Percentiles rank a stretch among this genome's conserved stretches.
Conservation (phyloP, 2,329 filamentous ascomycete genomes). For the Cladosporium sp. region DNA sequence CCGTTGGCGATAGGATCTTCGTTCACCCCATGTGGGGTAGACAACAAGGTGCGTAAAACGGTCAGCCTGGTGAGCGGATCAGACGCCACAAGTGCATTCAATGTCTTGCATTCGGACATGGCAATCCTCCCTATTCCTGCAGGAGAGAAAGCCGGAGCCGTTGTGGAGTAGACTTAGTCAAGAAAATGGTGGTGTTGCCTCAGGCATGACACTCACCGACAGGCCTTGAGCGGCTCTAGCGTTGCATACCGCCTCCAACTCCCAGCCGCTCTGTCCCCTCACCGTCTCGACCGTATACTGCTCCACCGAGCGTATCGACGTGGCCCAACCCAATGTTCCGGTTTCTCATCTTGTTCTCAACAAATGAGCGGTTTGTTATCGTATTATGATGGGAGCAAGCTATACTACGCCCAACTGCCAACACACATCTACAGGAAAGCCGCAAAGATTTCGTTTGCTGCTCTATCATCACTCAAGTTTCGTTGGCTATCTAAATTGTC, state of each 20-base stretch:
- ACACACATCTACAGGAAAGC: neutral
- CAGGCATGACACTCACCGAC: neutral
- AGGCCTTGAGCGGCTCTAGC: neutral
- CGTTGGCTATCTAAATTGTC: neutral
- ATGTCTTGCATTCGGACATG: slow-evolving; percentile 6
- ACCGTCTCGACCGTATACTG: neutral
- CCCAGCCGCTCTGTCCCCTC: neutral
- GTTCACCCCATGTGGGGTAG: neutral
- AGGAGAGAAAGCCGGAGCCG: slow-evolving; percentile 2
- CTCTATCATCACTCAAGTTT: neutral
- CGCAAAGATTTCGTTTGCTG: neutral
- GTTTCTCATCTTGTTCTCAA: neutral
- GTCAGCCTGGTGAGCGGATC: neutral
- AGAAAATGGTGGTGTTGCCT: neutral
- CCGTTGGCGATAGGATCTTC: neutral
- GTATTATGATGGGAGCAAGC: neutral
- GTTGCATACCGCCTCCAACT: slow-evolving; percentile 2
- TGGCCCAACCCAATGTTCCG: neutral
- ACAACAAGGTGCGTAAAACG: neutral
- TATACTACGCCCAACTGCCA: neutral
- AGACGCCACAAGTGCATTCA: neutral
- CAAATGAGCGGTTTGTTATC: neutral
- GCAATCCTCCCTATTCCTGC: neutral
- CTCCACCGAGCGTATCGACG: neutral
- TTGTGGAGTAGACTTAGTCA: slow-evolving; percentile 1